Evolutionary conservation across 1,284 basidiomycete genomes (phyloP), one percentile per base, ranked within the genome.

Genomic region (Boletus semigastroideus): DNA sequence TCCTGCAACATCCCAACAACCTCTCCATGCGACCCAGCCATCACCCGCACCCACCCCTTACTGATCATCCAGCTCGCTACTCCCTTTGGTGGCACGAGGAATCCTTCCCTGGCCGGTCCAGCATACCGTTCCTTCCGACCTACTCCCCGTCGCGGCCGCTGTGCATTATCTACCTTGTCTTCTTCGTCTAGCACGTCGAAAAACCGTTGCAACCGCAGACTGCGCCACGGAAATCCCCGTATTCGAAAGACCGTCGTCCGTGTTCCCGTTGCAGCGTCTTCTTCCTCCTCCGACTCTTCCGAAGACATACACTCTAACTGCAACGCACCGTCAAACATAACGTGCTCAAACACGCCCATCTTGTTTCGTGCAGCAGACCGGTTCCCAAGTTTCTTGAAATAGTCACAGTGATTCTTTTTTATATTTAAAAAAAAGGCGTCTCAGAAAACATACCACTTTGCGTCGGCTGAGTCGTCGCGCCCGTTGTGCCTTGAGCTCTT

Each of bases 271-370:
- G 52, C 58, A 0, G 63, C 61, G 49, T 73, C 71, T 22, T 69
- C 66, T 43, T 83, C 84, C 39, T 69, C 71, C 52, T 82, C 79
- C 14, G 87, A 89, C 62, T 89, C 86, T 57, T 89, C 86, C 28
- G 83, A 86, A 16, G 87, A 89, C 83, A 90, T 87, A 64, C 86
- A 90, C 42, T 88, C 87, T 16, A 80, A 56, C 52, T 85, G 81
- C 48, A 89, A 68, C 9, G 87, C 86, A 16, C 79, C 78, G 58
- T 87, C 84, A 61, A 89, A 89, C 14, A 71, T 74, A 12, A 79
- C 71, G 64, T 86, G 79, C 47, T 80, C 75, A 53, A 86, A 84
- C 0, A 63, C 70, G 27, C 68, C 66, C 20, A 81, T 65, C 47
- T 74, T 78, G 57, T 80, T 71, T 20, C 87, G 78, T 25, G 78